Evolutionary conservation across 768 basidiomycete species (phyloP), one percentile per base, ranked within the genome.

Genomic region (Russula emetica): DNA sequence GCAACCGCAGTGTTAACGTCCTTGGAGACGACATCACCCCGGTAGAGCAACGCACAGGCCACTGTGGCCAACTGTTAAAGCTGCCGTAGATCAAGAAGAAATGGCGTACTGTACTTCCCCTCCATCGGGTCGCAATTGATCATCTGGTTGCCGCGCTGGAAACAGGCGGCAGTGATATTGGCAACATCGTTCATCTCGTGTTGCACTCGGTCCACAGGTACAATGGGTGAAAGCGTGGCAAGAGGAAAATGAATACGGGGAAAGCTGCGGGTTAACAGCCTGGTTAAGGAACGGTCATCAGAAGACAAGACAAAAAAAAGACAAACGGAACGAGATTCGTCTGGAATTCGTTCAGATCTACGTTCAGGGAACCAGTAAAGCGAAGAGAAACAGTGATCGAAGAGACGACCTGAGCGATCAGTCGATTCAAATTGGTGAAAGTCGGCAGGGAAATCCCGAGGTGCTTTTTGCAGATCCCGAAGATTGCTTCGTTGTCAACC

Each of bases 51-150:
- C 68, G 86, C 85, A 71, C 86, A 86, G 6, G 86, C 86, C 83
- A 84, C 80, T 82, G 32, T 5, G 28, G 28, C 2, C n/a, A 30
- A 8, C 44, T 10, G 49, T 47, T 47, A 49, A 36, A 28, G 11
- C 16, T 22, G 14, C 5, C 10, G 22, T 16, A 14, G 14, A 24
- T 24, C 4, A 10, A 13, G n/a, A 55, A 13, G 14, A 38, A 22
- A 38, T 1, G 34, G 74, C 79, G 61, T 70, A 81, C 80, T 89
- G 79, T 88, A 89, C 78, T 89, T 89, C 76, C 87, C 87, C 74
- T 87, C 84, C 60, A 86, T 78, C 38, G 87, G 88, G 72, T 89
- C 87, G 68, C 88, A 89, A 77, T 89, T 87, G 71, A 87, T 81
- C 86, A 89, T 87, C 76, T 89, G 60, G 44, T 20, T 61, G 18